phyloP scores from a whole-genome alignment of 2,329 filamentous ascomycete genomes.

The Pestalotiopsis sp. region DNA sequence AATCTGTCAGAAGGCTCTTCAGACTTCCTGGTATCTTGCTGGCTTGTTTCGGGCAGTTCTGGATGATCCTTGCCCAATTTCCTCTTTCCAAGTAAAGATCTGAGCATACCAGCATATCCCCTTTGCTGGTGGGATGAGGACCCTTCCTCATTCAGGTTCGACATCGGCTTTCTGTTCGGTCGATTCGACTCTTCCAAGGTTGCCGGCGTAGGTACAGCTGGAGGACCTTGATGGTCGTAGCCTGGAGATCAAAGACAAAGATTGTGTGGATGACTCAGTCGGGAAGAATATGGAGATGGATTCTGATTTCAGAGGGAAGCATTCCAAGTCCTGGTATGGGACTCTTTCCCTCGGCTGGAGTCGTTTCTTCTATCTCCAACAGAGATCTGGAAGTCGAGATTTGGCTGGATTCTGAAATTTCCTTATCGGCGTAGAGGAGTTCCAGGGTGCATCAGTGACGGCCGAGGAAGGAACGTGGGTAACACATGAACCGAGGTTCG shows the following conservation, averaged over 20 bases:
- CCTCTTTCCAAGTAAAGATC: slow-evolving; percentile 17
- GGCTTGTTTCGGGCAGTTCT: neutral
- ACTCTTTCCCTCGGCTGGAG: too few species aligned
- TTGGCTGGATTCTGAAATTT: too few species aligned
- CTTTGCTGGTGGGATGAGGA: slow-evolving; percentile 7
- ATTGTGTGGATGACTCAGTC: too few species aligned
- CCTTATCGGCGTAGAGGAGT: too few species aligned
- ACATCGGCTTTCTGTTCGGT: neutral
- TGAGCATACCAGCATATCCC: slow-evolving; percentile 17
- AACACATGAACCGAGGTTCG: neutral
- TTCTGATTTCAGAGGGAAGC: too few species aligned
- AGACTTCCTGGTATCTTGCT: neutral
- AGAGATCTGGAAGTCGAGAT: too few species aligned
- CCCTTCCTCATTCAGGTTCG: neutral
- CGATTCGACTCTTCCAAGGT: neutral
- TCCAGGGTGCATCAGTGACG: neutral
- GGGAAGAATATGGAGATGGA: too few species aligned
- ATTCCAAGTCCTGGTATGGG: too few species aligned
- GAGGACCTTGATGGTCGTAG: neutral
- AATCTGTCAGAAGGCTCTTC: neutral
- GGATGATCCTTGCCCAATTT: slow-evolving; percentile 9
- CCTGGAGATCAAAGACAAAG: too few species aligned
- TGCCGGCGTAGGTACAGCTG: neutral
- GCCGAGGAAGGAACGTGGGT: neutral
- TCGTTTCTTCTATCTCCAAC: too few species aligned